Evolutionary conservation across 2,329 filamentous ascomycete genomes (phyloP).

Genomic region (Didymella lethalis): DNA sequence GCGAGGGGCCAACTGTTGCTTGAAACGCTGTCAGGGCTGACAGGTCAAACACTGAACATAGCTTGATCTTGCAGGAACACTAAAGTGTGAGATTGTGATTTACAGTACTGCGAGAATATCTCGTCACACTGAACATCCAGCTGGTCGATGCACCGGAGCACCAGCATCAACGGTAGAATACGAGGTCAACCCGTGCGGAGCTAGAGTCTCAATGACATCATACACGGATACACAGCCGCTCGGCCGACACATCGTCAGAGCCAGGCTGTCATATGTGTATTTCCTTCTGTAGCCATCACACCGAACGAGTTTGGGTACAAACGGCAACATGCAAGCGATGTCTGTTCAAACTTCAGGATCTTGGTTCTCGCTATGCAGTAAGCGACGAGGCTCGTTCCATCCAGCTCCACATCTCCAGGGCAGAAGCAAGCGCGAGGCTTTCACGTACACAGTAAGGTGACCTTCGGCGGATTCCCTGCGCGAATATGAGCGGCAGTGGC

Average conservation of each 20-base stretch:
- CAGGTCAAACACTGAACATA: not conserved
- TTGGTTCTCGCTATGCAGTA: constrained; percentile 3
- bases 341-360: constrained; percentile 5
- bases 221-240: not conserved
- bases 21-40: too few relatives aligned
- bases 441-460: constrained; percentile 10
- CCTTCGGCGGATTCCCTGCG: constrained; percentile 5
- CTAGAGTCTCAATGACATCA: not conserved
- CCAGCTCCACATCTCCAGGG: constrained; percentile 11
- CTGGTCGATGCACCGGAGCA: constrained; percentile 4
- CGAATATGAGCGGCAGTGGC: constrained; percentile 26
- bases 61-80: not conserved
- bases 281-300: not conserved
- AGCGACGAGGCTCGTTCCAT: not conserved
- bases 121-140: constrained; percentile 5
- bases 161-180: constrained; percentile 13
- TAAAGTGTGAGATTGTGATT: not conserved
- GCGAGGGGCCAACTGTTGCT: too few relatives aligned
- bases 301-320: too few relatives aligned
- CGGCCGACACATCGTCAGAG: not conserved
- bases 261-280: not conserved
- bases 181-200: constrained; percentile 6
- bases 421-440: not conserved
- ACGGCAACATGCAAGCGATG: not conserved
- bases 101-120: not conserved